Percentiles rank a stretch among this genome's conserved stretches.
phyloP scores from a whole-genome alignment of 2,329 filamentous ascomycete genomes.

The Botrytis aclada region DNA sequence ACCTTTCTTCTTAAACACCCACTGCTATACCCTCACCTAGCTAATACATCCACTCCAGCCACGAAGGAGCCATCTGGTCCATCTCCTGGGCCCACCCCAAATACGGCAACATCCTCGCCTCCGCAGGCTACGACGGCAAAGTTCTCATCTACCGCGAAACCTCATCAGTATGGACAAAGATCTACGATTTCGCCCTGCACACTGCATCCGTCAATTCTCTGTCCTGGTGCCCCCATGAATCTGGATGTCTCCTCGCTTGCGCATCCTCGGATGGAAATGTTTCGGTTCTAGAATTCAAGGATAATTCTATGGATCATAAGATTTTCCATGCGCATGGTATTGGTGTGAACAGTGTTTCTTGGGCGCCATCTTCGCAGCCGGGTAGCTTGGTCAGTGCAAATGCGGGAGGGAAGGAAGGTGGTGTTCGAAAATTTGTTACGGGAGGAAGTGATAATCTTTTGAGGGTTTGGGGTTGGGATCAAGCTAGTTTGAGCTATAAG shows the following conservation, averaged over 20 bases:
- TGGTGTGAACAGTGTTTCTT: slow-evolving; percentile 93
- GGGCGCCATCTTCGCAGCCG: slow-evolving; percentile 82
- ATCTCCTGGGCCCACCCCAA: slow-evolving; percentile 98
- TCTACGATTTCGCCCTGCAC: slow-evolving; percentile 91
- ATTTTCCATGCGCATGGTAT: slow-evolving; percentile 90
- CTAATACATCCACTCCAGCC: slow-evolving; percentile 50
- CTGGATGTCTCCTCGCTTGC: slow-evolving; percentile 89
- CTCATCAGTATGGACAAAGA: slow-evolving; percentile 68
- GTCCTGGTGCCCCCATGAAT: slow-evolving; percentile 95
- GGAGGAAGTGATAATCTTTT: slow-evolving; percentile 91
- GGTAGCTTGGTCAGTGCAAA: slow-evolving; percentile 76
- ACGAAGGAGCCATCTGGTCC: slow-evolving; percentile 97
- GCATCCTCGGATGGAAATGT: slow-evolving; percentile 93
- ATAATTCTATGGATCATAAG: slow-evolving; percentile 86
- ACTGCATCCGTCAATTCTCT: slow-evolving; percentile 96
- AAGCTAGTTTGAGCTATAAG: slow-evolving; percentile 58
- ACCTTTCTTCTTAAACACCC: neutral
- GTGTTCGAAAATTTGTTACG: slow-evolving; percentile 83
- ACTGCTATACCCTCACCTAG: neutral
- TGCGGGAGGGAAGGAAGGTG: slow-evolving; percentile 50
- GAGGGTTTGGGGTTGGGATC: slow-evolving; percentile 86
- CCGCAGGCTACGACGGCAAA: slow-evolving; percentile 93
- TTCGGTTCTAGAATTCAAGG: slow-evolving; percentile 92
- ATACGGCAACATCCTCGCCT: slow-evolving; percentile 96
- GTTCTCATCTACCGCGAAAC: slow-evolving; percentile 98